These are phyloP conservation scores for Solanum megistacrolobum DNA, from an alignment of 257 asterid genomes.

Conservation along the genomic window DNA sequence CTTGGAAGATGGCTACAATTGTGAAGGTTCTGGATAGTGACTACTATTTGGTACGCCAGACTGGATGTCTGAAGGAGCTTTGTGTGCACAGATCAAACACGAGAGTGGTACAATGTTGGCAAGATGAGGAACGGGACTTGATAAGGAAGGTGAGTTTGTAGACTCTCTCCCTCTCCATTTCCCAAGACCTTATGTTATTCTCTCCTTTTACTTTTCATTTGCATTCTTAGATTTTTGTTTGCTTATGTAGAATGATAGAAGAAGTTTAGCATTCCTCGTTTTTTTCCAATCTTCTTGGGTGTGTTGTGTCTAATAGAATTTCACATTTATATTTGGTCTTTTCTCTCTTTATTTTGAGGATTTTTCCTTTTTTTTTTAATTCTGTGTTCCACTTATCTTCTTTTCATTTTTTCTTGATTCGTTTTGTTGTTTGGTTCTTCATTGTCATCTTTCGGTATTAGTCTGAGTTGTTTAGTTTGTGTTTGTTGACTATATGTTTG, in stretches of 20 bases:
- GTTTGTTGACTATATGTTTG: neutral
- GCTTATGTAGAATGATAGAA: neutral
- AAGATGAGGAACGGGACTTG: constrained; percentile 12
- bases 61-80: constrained; percentile 20
- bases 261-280: neutral
- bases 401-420: neutral
- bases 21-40: constrained; percentile 16
- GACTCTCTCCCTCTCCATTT: neutral
- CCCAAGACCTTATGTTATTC: neutral
- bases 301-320: neutral
- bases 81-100: constrained; percentile 15
- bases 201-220: neutral
- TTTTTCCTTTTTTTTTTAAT: neutral
- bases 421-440: neutral
- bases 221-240: neutral
- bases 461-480: neutral
- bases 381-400: neutral
- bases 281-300: neutral
- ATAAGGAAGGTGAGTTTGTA: constrained; percentile 23
- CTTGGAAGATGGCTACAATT: constrained; percentile 38
- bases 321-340: neutral
- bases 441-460: neutral
- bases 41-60: constrained; percentile 17
- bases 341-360: neutral
- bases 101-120: constrained; percentile 24